Conservation (phyloP, 192 early-diverging fungal species). For the Phycomyces blakesleeanus region DNA sequence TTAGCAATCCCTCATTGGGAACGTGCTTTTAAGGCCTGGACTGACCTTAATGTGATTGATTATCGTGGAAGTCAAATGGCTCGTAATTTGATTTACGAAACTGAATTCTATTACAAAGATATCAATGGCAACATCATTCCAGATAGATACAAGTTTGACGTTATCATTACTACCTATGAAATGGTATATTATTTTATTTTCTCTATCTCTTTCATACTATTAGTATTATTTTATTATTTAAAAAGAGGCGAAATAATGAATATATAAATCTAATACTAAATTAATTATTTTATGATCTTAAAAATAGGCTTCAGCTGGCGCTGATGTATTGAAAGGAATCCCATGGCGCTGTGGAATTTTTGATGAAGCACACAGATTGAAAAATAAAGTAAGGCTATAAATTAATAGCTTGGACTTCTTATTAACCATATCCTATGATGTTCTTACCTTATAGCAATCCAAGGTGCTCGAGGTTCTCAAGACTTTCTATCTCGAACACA, state of each 20-base stretch:
- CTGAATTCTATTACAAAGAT: conserved; percentile 75
- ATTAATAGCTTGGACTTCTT: not conserved
- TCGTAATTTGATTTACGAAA: conserved; percentile 72
- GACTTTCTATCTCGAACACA: conserved; percentile 70
- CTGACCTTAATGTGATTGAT: conserved; percentile 66
- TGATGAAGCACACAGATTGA: conserved; percentile 85
- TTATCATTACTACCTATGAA: conserved; percentile 60
- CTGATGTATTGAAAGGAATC: conserved; percentile 66
- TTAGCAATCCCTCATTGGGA: conserved; percentile 56
- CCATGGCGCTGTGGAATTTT: conserved; percentile 69
- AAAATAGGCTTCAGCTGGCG: conserved; percentile 45
- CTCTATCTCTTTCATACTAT: not conserved
- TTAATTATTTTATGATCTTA: not conserved
- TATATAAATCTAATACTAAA: not conserved
- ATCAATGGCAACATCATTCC: conserved; percentile 47
- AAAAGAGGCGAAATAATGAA: no score
- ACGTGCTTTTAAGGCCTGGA: conserved; percentile 69
- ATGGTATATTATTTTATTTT: conserved; percentile 27
- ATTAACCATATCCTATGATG: no score
- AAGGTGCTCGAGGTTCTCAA: conserved; percentile 76
- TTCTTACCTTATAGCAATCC: conserved; percentile 48
- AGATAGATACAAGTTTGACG: conserved; percentile 57
- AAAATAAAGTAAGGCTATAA: conserved; percentile 54
- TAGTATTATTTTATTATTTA: no score
- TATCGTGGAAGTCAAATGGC: conserved; percentile 68